Conservation (phyloP, 331 rosid species). For the Telfairia occidentalis region DNA sequence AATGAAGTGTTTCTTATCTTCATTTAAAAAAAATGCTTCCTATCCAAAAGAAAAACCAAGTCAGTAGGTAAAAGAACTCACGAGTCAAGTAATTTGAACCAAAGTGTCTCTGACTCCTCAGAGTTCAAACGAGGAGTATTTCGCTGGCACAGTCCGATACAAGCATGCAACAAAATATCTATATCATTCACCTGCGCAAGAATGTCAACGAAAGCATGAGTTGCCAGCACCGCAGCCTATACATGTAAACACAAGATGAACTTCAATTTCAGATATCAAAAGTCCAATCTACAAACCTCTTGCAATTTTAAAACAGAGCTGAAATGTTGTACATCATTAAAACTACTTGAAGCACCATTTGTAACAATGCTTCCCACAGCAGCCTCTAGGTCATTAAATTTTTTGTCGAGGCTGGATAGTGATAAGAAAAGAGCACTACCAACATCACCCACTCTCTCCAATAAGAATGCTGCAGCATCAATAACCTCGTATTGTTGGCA, state of each 20-base stretch:
- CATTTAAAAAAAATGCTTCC: neutral
- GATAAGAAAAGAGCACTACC: conserved; percentile 82
- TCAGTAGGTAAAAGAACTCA: conserved; percentile 31
- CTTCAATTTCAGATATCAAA: conserved; percentile 10
- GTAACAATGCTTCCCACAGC: conserved; percentile 49
- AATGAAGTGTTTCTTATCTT: neutral
- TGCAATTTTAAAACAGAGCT: conserved; percentile 29
- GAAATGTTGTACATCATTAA: conserved; percentile 30
- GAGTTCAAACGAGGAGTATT: conserved; percentile 94
- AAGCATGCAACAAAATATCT: conserved; percentile 48
- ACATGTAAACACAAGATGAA: conserved; percentile 14
- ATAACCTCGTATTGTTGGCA: conserved; percentile 75
- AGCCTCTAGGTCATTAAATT: conserved; percentile 67
- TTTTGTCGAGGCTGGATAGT: conserved; percentile 65
- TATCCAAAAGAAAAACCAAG: conserved; percentile 1
- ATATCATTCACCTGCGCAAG: conserved; percentile 47
- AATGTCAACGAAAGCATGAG: conserved; percentile 20
- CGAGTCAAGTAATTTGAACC: conserved; percentile 96
- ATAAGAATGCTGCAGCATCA: conserved; percentile 87
- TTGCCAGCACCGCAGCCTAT: conserved; percentile 1
- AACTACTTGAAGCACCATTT: conserved; percentile 27
- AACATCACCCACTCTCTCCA: conserved; percentile 93
- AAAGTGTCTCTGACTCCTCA: conserved; percentile 84
- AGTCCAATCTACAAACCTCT: conserved; percentile 47
- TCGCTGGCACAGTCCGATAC: conserved; percentile 91